Conservation (phyloP, 1,139 yeast genomes). For the Sugiyamaella xylanicola region DNA sequence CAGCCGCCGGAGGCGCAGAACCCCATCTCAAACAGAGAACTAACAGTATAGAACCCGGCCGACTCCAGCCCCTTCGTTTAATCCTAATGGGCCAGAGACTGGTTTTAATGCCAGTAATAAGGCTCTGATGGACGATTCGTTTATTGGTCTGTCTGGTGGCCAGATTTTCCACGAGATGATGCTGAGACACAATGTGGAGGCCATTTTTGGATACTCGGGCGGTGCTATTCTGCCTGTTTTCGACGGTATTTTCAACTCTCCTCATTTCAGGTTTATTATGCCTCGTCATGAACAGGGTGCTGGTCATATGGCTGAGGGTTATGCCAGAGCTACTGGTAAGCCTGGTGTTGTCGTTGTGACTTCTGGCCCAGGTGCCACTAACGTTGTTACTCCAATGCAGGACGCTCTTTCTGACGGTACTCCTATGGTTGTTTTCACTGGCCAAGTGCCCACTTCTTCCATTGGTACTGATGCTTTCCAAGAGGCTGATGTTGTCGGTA, state of each 20-base stretch:
- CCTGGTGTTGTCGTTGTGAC: constrained; percentile 99
- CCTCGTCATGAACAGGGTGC: constrained; percentile 99
- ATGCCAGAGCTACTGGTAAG: constrained; percentile 91
- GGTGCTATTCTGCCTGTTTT: constrained; percentile 98
- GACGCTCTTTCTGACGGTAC: constrained; percentile 98
- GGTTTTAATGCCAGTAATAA: constrained; percentile 4
- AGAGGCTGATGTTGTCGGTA: constrained; percentile 97
- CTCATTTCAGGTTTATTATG: constrained; percentile 81
- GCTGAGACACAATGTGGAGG: constrained; percentile 93
- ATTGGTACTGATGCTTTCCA: constrained; percentile 99
- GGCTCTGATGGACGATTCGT: constrained; percentile 62
- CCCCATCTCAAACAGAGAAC: neutral
- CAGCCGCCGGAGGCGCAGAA: neutral
- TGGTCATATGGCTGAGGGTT: constrained; percentile 99
- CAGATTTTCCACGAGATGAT: constrained; percentile 98
- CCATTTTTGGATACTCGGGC: constrained; percentile 94
- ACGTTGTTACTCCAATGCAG: constrained; percentile 95
- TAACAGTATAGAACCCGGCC: constrained; percentile 41
- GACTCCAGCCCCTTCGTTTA: constrained; percentile 56
- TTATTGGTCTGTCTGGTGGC: constrained; percentile 95
- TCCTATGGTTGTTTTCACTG: constrained; percentile 96
- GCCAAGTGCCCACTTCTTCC: constrained; percentile 94
- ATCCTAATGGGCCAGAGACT: constrained; percentile 34
- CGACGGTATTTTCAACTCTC: constrained; percentile 93
- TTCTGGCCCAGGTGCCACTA: constrained; percentile 98